Percentiles rank a stretch among this genome's conserved stretches.
Conservation (phyloP, 768 basidiomycete species). For the Neoboletus subvelutipes region DNA sequence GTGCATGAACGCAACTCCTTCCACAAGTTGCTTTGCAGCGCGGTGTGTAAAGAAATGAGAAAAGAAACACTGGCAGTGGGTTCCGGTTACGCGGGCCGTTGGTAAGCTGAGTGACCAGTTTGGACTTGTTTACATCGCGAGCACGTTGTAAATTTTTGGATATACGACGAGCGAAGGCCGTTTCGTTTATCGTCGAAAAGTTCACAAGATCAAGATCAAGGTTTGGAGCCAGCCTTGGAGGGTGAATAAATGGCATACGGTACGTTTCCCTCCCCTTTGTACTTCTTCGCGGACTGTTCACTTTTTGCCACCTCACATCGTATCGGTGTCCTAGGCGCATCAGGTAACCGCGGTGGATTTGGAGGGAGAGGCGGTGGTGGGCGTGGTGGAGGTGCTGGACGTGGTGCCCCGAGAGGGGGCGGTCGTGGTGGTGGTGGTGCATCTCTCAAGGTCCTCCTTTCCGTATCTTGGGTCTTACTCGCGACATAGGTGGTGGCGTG, state of each 20-base stretch:
- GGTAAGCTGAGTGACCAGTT: background rate
- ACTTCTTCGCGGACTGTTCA: background rate
- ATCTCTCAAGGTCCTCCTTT: conserved; percentile 1
- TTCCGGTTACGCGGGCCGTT: background rate
- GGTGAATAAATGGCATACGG: conserved; percentile 37
- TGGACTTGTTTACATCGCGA: conserved; percentile 13
- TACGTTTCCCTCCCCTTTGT: conserved; percentile 5
- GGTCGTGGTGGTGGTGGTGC: conserved; percentile 43
- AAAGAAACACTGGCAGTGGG: too few relatives aligned
- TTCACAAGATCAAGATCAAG: conserved; percentile 15
- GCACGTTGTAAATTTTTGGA: conserved; percentile 13
- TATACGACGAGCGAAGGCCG: background rate
- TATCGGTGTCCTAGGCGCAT: conserved; percentile 40
- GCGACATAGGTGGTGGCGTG: conserved; percentile 9
- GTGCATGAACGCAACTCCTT: background rate
- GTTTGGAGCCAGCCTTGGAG: conserved; percentile 13
- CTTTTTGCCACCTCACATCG: background rate
- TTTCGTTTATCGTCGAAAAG: conserved; percentile 1
- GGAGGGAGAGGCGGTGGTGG: conserved; percentile 43
- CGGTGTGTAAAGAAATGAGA: background rate
- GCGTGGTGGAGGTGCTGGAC: conserved; percentile 37
- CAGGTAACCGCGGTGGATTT: conserved; percentile 79
- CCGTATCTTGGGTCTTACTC: background rate
- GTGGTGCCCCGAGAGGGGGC: conserved; percentile 41
- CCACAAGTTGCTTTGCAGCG: background rate